A percentile compares a stretch with the other conserved stretches of the same genome.
Conservation (phyloP, 257 asterid genomes). For the Haberlea rhodopensis region DNA sequence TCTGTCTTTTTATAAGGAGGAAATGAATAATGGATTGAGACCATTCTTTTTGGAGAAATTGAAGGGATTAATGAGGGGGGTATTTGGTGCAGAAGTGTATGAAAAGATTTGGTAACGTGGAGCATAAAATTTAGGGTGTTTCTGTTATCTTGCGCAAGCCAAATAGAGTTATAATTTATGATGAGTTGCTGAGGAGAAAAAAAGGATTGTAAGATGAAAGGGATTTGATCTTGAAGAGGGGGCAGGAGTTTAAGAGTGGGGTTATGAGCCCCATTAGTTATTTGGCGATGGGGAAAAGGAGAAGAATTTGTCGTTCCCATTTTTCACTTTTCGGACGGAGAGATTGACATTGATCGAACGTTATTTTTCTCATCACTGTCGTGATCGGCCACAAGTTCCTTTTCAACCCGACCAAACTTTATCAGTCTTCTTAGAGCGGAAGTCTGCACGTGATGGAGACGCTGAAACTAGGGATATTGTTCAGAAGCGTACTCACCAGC, state of each 20-base stretch:
- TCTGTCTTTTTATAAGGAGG: too few relatives aligned
- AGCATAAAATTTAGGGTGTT: too few relatives aligned
- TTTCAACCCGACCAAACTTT: conserved; percentile 40
- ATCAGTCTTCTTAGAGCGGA: conserved; percentile 38
- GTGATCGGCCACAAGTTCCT: conserved; percentile 39
- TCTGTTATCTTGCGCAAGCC: too few relatives aligned
- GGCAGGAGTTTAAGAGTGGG: conserved; percentile 60
- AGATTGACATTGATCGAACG: conserved; percentile 32
- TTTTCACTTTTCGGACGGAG: conserved; percentile 37
- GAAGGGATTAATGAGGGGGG: too few relatives aligned
- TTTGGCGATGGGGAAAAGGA: too few relatives aligned
- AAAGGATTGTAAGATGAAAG: conserved; percentile 45
- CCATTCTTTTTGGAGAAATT: too few relatives aligned
- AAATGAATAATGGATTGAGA: too few relatives aligned
- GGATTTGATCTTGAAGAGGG: conserved; percentile 51
- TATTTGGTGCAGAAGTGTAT: too few relatives aligned
- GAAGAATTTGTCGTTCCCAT: conserved; percentile 25
- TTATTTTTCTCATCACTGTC: conserved; percentile 23
- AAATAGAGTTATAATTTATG: conserved; percentile 3
- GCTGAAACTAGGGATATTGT: conserved; percentile 25
- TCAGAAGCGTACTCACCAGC: conserved; percentile 34
- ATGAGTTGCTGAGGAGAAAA: conserved; percentile 30
- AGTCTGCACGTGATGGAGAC: conserved; percentile 1
- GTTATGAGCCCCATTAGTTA: too few relatives aligned
- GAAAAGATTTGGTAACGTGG: too few relatives aligned